Base-by-base conservation (phyloP, 495 filamentous ascomycete genomes). In the Xylaria telfairii region DNA sequence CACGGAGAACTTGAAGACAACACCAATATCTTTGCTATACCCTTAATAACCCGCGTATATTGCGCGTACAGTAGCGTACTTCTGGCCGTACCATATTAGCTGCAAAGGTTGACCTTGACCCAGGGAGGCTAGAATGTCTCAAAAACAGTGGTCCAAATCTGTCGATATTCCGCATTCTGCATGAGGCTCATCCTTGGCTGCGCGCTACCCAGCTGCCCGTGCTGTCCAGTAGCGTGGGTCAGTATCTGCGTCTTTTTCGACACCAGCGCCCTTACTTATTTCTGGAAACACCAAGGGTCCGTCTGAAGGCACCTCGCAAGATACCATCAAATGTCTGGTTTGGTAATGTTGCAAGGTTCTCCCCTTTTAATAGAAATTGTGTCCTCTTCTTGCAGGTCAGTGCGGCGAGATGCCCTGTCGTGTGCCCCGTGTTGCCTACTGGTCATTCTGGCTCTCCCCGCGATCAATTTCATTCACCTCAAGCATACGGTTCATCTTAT, bases 121-220 rank as follows among this genome's bases (percentile, higher is more conserved):
- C 7, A 39, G n/a, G 21, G 12, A 15, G 64, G 64, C 64, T 66
- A 66, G 64, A 41, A 54, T 21, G 64, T 26, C 30, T 66, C 32
- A 42, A 66, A 44, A 66, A 66, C 13, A 49, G 47, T 65, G 28
- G 44, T 63, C 46, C 24, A 21, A 63, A 69, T 60, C 59, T 30
- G 41, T 62, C 41, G 54, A 60, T 51, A 47, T 49, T 61, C 30
- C 56, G 54, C 54, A 49, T 56, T 61, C 42, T 4, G 15, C 21
- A 63, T 69, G 59, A 69, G 57, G 66, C 66, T 69, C 59, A 63
- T 69, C 67, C 67, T 69, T 69, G 67, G 57, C 67, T 60, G 10
- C 15, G 19, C 21, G 26, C 42, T 53, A 47, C 47, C 32, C 47
- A 54, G 32, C 44, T 37, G 39, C 41, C 26, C n/a, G n/a, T n/a